Evolutionary conservation across 2,329 filamentous ascomycete species (phyloP), one percentile per base, ranked within the genome.

Genomic region (Alternaria longipes): DNA sequence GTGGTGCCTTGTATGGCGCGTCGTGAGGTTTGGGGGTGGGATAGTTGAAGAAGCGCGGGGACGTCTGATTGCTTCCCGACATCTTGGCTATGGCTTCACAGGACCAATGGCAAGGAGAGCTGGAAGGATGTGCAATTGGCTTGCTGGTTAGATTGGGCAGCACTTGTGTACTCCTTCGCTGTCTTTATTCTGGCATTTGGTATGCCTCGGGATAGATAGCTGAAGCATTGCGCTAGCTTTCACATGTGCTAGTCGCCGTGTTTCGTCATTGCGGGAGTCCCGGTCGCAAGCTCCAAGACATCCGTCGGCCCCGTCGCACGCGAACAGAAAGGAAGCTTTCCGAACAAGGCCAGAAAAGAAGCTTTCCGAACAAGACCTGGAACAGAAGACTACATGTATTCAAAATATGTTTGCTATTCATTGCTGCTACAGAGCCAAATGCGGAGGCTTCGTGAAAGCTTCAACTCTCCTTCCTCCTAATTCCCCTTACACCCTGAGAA

Each of bases 31-130:
- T 71, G 18, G 77, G 72, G 3, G 64, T 65, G 14, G 79, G 79
- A 55, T 80, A 80, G 56, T 78, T 76, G 63, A 75, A 65, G 65
- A 75, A 78, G 51, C 62, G 65, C 38, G 66, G 62, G 45, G 63
- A 60, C 26, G 68, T 59, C 41, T 41, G 44, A 53, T 66, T 44
- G 40, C 51, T 60, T 38, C 50, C 61, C 34, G 72, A 62, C 74
- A 77, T 78, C 30, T 59, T 67, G 61, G 57, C 61, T 59, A 53
- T 34, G 30, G 26, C 46, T 30, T 45, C 24, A 50, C 41, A 40
- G 38, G 32, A 34, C 30, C 44, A 46, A 47, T 24, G 14, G 32
- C 28, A 50, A 51, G 1, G n/a, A 14, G 32, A 50, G 26, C 7
- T 49, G 32, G 14, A 49, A 18, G 1, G 30, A 22, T 28, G 20